phyloP scores from a whole-genome alignment of 139 green algal genomes.

The Choricystis sp. region DNA sequence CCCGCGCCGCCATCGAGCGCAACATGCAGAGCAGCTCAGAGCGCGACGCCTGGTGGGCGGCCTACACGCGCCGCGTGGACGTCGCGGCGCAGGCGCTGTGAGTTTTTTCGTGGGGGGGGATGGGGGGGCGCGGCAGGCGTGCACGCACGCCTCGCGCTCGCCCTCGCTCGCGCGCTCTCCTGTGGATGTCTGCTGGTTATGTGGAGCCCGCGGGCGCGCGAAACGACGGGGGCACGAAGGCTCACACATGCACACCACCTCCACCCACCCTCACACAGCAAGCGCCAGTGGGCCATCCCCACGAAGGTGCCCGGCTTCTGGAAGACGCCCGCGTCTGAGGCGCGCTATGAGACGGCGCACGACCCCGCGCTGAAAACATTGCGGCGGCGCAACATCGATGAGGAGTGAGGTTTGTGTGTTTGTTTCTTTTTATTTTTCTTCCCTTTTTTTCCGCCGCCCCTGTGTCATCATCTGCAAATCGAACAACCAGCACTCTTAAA shows the following conservation, averaged over 20 bases:
- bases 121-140: no score
- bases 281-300: conserved; percentile 8
- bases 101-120: no score
- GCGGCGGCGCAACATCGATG: background rate
- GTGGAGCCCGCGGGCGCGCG: no score
- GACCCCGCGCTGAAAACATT: background rate
- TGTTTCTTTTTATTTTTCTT: no score
- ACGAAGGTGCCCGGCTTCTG: conserved; percentile 16
- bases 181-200: no score
- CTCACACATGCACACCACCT: no score
- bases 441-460: no score
- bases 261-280: background rate
- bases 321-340: conserved; percentile 5
- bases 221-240: no score
- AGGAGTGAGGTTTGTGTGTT: background rate
- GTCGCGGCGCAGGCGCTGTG: background rate
- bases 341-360: conserved; percentile 5
- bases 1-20: background rate
- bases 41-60: background rate
- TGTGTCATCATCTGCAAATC: no score
- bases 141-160: no score
- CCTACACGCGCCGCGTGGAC: conserved; percentile 1
- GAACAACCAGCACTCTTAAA: no score
- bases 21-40: background rate
- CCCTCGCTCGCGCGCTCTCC: no score